phyloP scores from a whole-genome alignment of 208 protist species.

The Trypanosoma mega region DNA sequence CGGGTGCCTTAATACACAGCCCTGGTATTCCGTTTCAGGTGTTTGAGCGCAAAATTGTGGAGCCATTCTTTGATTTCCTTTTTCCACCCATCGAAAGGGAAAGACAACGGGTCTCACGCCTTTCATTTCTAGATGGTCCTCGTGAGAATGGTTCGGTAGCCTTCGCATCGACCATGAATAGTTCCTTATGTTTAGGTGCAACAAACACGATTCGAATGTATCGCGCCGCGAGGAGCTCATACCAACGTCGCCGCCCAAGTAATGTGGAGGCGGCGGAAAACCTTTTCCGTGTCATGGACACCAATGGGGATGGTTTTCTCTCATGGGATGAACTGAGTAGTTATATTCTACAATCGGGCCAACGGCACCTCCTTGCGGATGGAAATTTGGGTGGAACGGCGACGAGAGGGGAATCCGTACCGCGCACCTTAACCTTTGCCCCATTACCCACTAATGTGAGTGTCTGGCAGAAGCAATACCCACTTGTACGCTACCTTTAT shows the following conservation, averaged over 20 bases:
- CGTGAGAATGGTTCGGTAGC: neutral
- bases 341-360: constrained; percentile 45
- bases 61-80: constrained; percentile 39
- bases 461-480: constrained; percentile 62
- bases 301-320: constrained; percentile 52
- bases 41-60: constrained; percentile 61
- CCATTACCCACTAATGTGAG: constrained; percentile 48
- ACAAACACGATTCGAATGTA: neutral
- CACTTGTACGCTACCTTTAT: constrained; percentile 74
- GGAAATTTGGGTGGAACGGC: neutral
- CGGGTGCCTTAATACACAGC: neutral
- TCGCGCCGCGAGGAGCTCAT: neutral
- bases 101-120: neutral
- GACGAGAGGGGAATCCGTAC: too few species aligned
- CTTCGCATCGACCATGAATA: neutral
- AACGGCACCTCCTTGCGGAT: constrained; percentile 22
- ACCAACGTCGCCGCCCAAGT: constrained; percentile 18
- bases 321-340: constrained; percentile 67
- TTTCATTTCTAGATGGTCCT: neutral
- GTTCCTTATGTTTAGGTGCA: neutral
- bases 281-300: constrained; percentile 69
- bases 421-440: constrained; percentile 32
- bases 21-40: constrained; percentile 42
- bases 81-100: constrained; percentile 23
- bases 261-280: constrained; percentile 41